These are phyloP conservation scores for Pleurotus tuber-regium DNA, from an alignment of 768 basidiomycete species.

Conservation along the genomic window DNA sequence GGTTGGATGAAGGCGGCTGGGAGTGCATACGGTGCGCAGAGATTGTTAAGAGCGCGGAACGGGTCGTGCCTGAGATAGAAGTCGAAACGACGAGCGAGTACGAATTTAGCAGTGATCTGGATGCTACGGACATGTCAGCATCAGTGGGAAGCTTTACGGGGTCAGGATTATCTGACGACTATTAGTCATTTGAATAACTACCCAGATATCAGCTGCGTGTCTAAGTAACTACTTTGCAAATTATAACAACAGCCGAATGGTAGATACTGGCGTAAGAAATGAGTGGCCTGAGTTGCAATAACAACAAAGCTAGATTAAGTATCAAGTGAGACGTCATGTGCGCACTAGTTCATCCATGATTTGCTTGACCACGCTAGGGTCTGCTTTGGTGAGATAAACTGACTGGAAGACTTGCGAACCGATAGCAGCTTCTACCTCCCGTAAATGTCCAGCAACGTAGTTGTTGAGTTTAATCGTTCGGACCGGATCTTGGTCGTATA, in stretches of 20 bases:
- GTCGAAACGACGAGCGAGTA: conserved; percentile 49
- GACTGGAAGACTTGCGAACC: conserved; percentile 56
- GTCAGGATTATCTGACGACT: conserved; percentile 39
- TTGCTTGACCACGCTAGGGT: conserved; percentile 72
- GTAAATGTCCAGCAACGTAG: conserved; percentile 56
- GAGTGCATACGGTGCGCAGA: conserved; percentile 80
- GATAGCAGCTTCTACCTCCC: conserved; percentile 58
- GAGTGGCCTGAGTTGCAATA: too few species aligned
- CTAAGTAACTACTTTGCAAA: too few species aligned
- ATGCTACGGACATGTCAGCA: conserved; percentile 53
- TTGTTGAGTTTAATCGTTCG: conserved; percentile 62
- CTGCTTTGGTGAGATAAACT: conserved; percentile 60
- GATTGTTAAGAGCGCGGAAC: conserved; percentile 57
- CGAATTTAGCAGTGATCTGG: conserved; percentile 55
- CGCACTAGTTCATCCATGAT: conserved; percentile 51
- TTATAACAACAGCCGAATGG: too few species aligned
- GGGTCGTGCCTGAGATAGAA: conserved; percentile 48
- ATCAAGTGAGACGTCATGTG: conserved; percentile 11
- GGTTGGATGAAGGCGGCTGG: conserved; percentile 73
- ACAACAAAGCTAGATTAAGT: not conserved
- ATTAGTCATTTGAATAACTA: conserved; percentile 1
- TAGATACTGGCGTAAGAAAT: too few species aligned
- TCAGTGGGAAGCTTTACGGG: conserved; percentile 53
- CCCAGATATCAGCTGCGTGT: not conserved
- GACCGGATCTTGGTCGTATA: conserved; percentile 69